A percentile compares a stretch with the other conserved stretches of the same genome.
Evolutionary conservation across 2,329 filamentous ascomycete species (phyloP).

Genomic region (Drechslerella dactyloides): DNA sequence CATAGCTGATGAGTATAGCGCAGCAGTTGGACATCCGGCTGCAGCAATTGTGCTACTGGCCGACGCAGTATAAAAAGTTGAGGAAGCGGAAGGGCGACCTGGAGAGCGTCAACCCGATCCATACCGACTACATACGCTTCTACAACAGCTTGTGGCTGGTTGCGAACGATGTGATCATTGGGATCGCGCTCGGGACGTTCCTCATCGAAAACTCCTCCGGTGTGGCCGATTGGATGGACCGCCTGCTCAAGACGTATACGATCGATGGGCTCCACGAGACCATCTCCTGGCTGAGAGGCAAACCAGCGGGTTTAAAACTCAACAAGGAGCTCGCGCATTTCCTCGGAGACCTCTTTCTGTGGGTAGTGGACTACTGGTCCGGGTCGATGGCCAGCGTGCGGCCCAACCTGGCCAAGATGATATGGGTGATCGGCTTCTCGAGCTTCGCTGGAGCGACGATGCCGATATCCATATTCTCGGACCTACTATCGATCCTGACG

Average conservation of each 20-base stretch:
- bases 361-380: constrained; percentile 98
- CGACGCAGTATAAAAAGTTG: constrained; percentile 90
- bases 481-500: constrained; percentile 87
- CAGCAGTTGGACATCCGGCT: constrained; percentile 97
- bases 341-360: constrained; percentile 90
- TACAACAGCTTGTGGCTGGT: constrained; percentile 99
- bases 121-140: constrained; percentile 97
- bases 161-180: constrained; percentile 97
- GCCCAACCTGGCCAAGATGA: constrained; percentile 80
- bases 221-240: constrained; percentile 71
- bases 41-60: constrained; percentile 99
- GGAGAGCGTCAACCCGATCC: constrained; percentile 92
- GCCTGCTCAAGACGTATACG: constrained; percentile 78
- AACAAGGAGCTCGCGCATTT: constrained; percentile 94
- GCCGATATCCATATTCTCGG: constrained; percentile 94
- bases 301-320: constrained; percentile 91
- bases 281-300: constrained; percentile 94
- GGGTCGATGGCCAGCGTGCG: constrained; percentile 62
- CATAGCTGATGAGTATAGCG: constrained; percentile 60
- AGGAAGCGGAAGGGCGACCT: constrained; percentile 89
- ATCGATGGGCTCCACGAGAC: constrained; percentile 85
- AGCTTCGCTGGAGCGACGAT: constrained; percentile 96
- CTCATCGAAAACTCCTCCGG: constrained; percentile 92
- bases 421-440: constrained; percentile 91
- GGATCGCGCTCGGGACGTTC: constrained; percentile 92